These are phyloP conservation scores for Colletotrichum agaves DNA, from an alignment of 2,329 filamentous ascomycete genomes.

Conservation along the genomic window DNA sequence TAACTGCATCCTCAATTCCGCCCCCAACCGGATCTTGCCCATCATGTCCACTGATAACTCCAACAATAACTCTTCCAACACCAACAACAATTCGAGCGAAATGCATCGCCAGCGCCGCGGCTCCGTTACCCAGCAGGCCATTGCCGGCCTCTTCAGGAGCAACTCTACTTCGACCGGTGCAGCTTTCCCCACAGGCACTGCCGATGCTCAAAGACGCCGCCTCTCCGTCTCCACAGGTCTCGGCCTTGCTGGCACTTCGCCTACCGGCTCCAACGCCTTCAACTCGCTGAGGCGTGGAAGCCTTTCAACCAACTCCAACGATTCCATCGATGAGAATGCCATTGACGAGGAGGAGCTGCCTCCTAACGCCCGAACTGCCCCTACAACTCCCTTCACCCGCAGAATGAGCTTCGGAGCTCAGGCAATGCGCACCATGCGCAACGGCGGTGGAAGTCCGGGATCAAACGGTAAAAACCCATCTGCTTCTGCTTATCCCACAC, in stretches of 20 bases:
- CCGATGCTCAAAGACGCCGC: conserved; percentile 71
- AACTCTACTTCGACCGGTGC: conserved; percentile 61
- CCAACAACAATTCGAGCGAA: conserved; percentile 35
- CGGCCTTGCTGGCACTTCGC: conserved; percentile 77
- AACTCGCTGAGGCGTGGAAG: conserved; percentile 70
- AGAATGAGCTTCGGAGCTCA: conserved; percentile 91
- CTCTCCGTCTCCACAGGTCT: conserved; percentile 81
- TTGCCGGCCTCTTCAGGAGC: conserved; percentile 69
- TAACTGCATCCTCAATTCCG: conserved; percentile 4
- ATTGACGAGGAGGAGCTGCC: conserved; percentile 74
- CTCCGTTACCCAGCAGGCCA: conserved; percentile 66
- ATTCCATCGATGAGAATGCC: conserved; percentile 77
- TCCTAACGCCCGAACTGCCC: conserved; percentile 64
- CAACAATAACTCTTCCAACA: conserved; percentile 18
- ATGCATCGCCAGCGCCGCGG: conserved; percentile 58
- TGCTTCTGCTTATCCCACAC: conserved; percentile 49
- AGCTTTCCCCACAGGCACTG: conserved; percentile 55
- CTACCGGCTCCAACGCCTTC: conserved; percentile 64
- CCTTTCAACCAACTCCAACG: conserved; percentile 71
- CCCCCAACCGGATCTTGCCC: conserved; percentile 3
- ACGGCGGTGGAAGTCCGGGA: conserved; percentile 68
- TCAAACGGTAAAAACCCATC: conserved; percentile 68
- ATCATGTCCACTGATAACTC: conserved; percentile 37
- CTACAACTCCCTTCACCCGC: conserved; percentile 80
- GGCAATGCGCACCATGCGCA: conserved; percentile 77